phyloP scores from a whole-genome alignment of 306 rosid genomes.

The Oxytropis ochrocephala region DNA sequence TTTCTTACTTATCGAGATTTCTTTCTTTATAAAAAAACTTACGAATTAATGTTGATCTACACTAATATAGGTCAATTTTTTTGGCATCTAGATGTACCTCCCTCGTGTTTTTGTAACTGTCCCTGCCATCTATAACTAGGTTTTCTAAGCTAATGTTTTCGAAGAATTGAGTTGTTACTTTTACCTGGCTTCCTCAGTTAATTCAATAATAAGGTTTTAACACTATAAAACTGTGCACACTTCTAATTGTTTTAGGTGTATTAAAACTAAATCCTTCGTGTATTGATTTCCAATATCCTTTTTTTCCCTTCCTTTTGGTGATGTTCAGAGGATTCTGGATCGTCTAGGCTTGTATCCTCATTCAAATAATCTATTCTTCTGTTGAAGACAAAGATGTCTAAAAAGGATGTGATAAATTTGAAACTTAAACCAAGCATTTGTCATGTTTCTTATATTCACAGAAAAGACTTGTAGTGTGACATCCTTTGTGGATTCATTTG shows the following conservation, averaged over 20 bases:
- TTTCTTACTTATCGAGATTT: too few species aligned
- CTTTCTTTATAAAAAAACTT: too few species aligned
- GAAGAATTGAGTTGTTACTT: neutral
- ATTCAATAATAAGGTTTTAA: neutral
- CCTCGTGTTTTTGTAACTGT: neutral
- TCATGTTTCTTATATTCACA: neutral
- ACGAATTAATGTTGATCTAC: too few species aligned
- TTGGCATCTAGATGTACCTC: neutral
- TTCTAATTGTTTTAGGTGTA: neutral
- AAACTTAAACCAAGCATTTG: neutral
- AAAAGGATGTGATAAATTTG: neutral
- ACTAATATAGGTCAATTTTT: neutral
- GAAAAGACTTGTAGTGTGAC: neutral
- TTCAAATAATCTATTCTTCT: neutral
- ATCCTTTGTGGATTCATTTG: neutral
- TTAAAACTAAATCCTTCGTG: neutral
- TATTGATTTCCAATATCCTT: neutral
- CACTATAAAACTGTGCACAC: neutral
- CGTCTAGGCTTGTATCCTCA: neutral
- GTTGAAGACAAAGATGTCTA: neutral
- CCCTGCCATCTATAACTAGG: neutral
- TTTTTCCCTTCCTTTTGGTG: neutral
- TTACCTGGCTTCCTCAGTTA: neutral
- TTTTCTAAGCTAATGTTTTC: neutral
- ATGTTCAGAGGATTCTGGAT: neutral